phyloP scores from a whole-genome alignment of 1,284 basidiomycete species.

The Thecaphora frezii region DNA sequence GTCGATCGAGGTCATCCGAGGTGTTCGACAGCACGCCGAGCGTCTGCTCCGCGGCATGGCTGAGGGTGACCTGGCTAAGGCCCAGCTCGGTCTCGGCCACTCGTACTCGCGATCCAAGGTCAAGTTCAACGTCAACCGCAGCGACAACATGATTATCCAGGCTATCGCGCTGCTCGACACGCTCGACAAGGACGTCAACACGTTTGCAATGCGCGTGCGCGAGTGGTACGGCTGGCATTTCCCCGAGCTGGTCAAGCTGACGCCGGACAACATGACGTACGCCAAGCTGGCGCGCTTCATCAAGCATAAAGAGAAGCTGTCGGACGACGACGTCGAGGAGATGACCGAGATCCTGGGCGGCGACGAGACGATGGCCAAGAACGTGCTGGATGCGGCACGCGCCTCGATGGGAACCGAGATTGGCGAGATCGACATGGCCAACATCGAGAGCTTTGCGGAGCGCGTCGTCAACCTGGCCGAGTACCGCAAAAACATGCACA shows the following conservation, averaged over 20 bases:
- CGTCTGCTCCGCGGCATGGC: constrained; percentile 86
- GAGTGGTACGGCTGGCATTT: constrained; percentile 99
- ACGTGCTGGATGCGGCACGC: constrained; percentile 88
- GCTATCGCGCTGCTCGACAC: constrained; percentile 97
- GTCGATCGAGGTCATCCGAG: constrained; percentile 85
- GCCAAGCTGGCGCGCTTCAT: constrained; percentile 85
- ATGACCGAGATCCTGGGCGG: constrained; percentile 82
- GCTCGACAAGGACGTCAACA: constrained; percentile 99
- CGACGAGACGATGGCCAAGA: constrained; percentile 83
- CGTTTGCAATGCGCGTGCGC: constrained; percentile 95
- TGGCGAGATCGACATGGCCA: constrained; percentile 90
- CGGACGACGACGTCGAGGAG: constrained; percentile 74
- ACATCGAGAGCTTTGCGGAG: constrained; percentile 88
- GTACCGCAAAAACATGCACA: constrained; percentile 87
- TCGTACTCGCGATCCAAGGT: constrained; percentile 97
- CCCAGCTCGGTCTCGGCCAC: constrained; percentile 89
- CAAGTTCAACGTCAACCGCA: constrained; percentile 94
- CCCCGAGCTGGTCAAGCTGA: constrained; percentile 91
- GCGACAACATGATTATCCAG: constrained; percentile 99
- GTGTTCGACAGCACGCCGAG: constrained; percentile 86
- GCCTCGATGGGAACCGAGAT: constrained; percentile 95
- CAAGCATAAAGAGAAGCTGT: constrained; percentile 73
- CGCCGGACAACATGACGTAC: constrained; percentile 93
- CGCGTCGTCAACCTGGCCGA: constrained; percentile 89
- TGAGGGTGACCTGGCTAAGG: constrained; percentile 83